Conservation (phyloP, 2,329 filamentous ascomycete genomes). For the Venturia nashicola region DNA sequence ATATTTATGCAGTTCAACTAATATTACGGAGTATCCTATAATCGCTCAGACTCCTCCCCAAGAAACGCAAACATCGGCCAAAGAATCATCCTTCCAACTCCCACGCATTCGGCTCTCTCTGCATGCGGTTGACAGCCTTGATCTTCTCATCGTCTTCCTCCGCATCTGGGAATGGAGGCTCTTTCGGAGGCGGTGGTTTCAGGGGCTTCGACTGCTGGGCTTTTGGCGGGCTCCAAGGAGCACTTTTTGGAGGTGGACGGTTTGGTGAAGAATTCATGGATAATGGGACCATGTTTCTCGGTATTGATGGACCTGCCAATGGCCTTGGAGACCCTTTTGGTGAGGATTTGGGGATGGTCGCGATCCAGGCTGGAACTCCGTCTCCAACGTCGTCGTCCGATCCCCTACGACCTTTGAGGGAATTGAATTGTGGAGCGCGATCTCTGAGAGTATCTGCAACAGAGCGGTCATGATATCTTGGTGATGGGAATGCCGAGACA, state of each 20-base stretch:
- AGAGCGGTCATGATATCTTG: not conserved
- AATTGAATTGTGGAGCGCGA: not conserved
- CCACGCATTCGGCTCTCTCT: not conserved
- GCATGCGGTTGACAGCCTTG: not conserved
- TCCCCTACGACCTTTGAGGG: not conserved
- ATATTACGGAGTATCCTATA: not conserved
- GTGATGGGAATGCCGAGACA: not conserved
- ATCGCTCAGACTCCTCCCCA: not conserved
- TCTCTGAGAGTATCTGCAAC: not conserved
- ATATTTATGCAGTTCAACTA: not conserved
- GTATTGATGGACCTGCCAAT: not conserved
- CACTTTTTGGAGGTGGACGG: not conserved
- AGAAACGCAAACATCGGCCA: not conserved
- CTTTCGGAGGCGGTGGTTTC: not conserved
- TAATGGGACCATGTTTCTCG: too few species aligned
- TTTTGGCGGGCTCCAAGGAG: not conserved
- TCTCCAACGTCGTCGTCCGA: not conserved
- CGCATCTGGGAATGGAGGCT: not conserved
- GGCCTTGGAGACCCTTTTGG: not conserved
- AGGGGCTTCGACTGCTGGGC: not conserved
- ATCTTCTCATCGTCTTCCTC: not conserved
- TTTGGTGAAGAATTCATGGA: not conserved
- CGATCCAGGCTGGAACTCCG: not conserved
- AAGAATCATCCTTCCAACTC: not conserved
- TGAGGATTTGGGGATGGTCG: not conserved